Evolutionary conservation across 768 basidiomycete species (phyloP), one percentile per base, ranked within the genome.

Genomic region (Termitomyces sp.): DNA sequence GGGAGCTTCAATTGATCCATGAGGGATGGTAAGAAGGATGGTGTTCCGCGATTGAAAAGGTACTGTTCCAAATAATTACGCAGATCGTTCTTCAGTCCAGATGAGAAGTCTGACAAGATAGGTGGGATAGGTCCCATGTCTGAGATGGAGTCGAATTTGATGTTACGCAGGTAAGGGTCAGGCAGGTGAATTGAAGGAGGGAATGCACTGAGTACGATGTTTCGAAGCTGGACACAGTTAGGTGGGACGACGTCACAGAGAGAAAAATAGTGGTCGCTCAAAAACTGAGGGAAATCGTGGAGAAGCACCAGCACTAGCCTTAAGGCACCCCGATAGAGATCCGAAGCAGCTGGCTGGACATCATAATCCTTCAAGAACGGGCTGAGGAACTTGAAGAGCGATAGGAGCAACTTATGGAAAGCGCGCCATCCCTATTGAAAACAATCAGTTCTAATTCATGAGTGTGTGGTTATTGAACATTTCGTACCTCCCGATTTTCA

Each of bases 271-370:
- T 95, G 94, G 74, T 95, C 94, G 69, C 88, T 92, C 57, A 98
- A 79, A 78, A 98, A 98, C 57, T 98, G 97, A 48, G 97, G 97
- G 79, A 98, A 98, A 72, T 98, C 97, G 70, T 99, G 95, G 18
- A 99, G 84, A 49, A 99, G 86, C 54, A 98, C 94, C 44, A 99
- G 82, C 45, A 99, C 84, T 29, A 99, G 80, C 33, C 95, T 85
- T 43, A 97, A 77, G 20, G 94, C 83, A 20, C 94, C 97, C 40
- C 91, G 86, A 76, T 95, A 98, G 40, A 99, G 81, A 59, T 92
- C 89, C 40, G 89, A 82, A 20, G 89, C 88, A 5, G 94, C 86
- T 22, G 82, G 79, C 60, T 89, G 84, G 40, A 98, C 79, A 60
- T 91, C 85, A 12, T 87, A 84, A 31, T 88, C 82, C 64, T 86